Evolutionary conservation across 495 filamentous ascomycete species (phyloP).

Genomic region (Neurospora sp.): DNA sequence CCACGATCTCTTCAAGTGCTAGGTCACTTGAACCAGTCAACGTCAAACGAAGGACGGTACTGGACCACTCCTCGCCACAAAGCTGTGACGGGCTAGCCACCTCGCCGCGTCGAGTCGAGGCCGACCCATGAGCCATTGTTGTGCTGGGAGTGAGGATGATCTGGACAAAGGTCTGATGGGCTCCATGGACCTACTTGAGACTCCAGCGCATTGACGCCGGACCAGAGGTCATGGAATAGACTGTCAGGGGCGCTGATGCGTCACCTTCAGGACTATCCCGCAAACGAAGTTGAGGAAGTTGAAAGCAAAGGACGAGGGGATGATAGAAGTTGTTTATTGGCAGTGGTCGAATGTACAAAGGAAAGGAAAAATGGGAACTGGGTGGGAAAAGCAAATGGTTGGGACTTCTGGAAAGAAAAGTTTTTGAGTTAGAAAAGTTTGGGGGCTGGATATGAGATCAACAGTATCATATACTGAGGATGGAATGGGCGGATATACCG

Average conservation of each 20-base stretch:
- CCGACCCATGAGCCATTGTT: background rate
- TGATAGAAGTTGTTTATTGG: background rate
- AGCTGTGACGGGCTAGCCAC: background rate
- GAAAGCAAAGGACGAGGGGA: background rate
- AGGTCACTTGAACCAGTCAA: background rate
- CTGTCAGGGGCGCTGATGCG: background rate
- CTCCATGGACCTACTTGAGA: background rate
- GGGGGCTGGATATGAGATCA: background rate
- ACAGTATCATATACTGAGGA: background rate
- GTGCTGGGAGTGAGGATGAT: background rate
- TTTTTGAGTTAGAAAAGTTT: background rate
- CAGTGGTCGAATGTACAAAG: background rate
- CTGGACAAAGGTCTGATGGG: background rate
- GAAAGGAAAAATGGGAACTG: background rate
- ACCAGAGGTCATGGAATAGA: background rate
- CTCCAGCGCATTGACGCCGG: background rate
- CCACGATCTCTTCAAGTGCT: background rate
- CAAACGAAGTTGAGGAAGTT: background rate
- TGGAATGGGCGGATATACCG: background rate
- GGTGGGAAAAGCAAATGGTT: background rate
- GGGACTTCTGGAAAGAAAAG: background rate
- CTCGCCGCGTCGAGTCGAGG: background rate
- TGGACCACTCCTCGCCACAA: background rate
- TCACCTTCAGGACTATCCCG: background rate
- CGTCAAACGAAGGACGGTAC: background rate